phyloP scores from a whole-genome alignment of 179 eudicot genomes.

The Silene noctiflora region DNA sequence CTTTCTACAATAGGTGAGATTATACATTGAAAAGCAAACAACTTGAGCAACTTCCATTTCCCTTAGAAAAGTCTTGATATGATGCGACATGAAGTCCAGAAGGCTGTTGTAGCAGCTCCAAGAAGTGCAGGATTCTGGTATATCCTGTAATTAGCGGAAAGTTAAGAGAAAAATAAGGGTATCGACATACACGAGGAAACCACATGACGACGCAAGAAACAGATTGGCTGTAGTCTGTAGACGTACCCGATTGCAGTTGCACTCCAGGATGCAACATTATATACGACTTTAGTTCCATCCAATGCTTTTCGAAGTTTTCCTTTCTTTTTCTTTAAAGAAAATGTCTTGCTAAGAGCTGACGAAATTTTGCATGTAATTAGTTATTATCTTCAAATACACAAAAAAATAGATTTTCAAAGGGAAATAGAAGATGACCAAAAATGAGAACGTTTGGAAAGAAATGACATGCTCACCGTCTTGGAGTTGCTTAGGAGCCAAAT shows the following conservation, averaged over 20 bases:
- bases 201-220: not conserved
- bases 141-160: constrained; percentile 45
- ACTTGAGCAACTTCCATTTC: not conserved
- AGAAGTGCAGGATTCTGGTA: constrained; percentile 97
- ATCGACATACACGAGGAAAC: not conserved
- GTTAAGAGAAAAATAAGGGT: not conserved
- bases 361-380: constrained; percentile 21
- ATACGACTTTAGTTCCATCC: constrained; percentile 89
- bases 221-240: not conserved
- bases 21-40: constrained; percentile 15
- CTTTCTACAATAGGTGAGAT: constrained; percentile 27
- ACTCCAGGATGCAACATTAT: constrained; percentile 98
- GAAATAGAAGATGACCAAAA: not conserved
- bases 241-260: constrained; percentile 98
- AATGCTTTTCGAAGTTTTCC: constrained; percentile 96
- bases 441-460: not conserved
- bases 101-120: constrained; percentile 83
- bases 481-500: constrained; percentile 84
- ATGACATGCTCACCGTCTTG: constrained; percentile 64
- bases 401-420: not conserved
- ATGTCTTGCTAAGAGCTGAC: constrained; percentile 87
- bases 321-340: constrained; percentile 73
- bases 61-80: constrained; percentile 80
- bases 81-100: constrained; percentile 92
- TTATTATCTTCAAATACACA: not conserved